These are phyloP conservation scores for Fusarium sp. DNA, from an alignment of 2,329 filamentous ascomycete genomes.

Conservation along the genomic window DNA sequence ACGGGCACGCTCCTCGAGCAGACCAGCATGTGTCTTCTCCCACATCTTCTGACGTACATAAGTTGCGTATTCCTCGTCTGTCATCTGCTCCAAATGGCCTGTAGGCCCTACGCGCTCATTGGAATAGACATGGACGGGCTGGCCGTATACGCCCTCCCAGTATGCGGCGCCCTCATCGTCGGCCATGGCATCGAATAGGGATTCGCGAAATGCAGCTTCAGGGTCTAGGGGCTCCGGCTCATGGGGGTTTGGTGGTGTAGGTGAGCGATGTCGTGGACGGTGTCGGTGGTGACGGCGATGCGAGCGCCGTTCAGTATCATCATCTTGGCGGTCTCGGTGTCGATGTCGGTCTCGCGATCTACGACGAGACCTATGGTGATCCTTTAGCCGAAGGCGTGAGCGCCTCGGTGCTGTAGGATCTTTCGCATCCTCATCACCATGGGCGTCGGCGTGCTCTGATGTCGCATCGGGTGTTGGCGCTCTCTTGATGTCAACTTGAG, in stretches of 20 bases:
- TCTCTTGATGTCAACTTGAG: slow-evolving; percentile 19
- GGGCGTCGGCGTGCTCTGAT: slow-evolving; percentile 15
- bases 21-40: slow-evolving; percentile 90
- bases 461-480: slow-evolving; percentile 16
- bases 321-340: slow-evolving; percentile 40
- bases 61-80: slow-evolving; percentile 90
- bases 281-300: slow-evolving; percentile 52
- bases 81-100: slow-evolving; percentile 84
- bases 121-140: slow-evolving; percentile 88
- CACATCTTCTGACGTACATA: slow-evolving; percentile 94
- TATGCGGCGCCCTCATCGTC: slow-evolving; percentile 96
- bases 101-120: slow-evolving; percentile 61
- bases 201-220: slow-evolving; percentile 88
- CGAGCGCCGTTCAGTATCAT: slow-evolving; percentile 40
- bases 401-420: slow-evolving; percentile 50
- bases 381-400: slow-evolving; percentile 55
- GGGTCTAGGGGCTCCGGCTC: slow-evolving; percentile 70
- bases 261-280: slow-evolving; percentile 58
- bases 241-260: slow-evolving; percentile 64
- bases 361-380: slow-evolving; percentile 48
- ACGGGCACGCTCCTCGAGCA: slow-evolving; percentile 81
- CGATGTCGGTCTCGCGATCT: slow-evolving; percentile 41
- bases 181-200: slow-evolving; percentile 95
- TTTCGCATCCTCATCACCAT: slow-evolving; percentile 27
- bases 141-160: slow-evolving; percentile 97